Evolutionary conservation across 2,329 filamentous ascomycete genomes (phyloP), one percentile per base, ranked within the genome.

Genomic region (Fusarium miscanthi): DNA sequence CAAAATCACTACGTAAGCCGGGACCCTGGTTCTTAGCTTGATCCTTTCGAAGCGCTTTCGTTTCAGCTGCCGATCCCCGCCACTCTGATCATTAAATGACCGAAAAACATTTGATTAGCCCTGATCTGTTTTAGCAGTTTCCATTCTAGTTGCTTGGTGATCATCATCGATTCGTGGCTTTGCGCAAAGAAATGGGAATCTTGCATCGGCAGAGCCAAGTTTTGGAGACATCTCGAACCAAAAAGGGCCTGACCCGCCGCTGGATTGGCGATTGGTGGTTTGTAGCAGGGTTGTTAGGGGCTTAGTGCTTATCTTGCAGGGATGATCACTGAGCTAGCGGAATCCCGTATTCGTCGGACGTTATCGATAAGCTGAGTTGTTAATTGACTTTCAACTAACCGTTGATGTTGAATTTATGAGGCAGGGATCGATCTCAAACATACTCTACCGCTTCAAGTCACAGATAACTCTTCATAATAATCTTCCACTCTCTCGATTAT

Each of bases 281-380:
- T 40, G 2, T 17, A 16, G 12, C 45, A 48, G 11, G 23, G 49
- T 40, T 62, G 8, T 12, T 1, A 35, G n/a, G 38, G 40, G 40
- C 25, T 30, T 66, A 67, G 64, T 53, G 64, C 64, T 67, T 60
- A 67, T 57, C 35, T 7, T 35, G 16, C 53, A 67, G 45, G 41
- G 64, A 21, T 42, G 41, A 49, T 49, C 13, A 17, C 14, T n/a
- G 23, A 49, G 23, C 54, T 57, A 40, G 14, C 31, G 45, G 59
- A 51, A 56, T 60, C 33, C 58, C 58, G 58, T 60, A 56, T 12
- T 27, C 57, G 27, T 13, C 6, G n/a, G 45, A 30, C 0, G 19
- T 4, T 41, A 19, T 59, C 27, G 45, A 53, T 53, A 59, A 38
- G 35, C 6, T 27, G 23, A 40, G 35, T 23, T 14, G 31, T 52